Percentiles rank a stretch among this genome's conserved stretches.
Evolutionary conservation across 495 filamentous ascomycete species (phyloP).

Genomic region (Haplographium delicatum): DNA sequence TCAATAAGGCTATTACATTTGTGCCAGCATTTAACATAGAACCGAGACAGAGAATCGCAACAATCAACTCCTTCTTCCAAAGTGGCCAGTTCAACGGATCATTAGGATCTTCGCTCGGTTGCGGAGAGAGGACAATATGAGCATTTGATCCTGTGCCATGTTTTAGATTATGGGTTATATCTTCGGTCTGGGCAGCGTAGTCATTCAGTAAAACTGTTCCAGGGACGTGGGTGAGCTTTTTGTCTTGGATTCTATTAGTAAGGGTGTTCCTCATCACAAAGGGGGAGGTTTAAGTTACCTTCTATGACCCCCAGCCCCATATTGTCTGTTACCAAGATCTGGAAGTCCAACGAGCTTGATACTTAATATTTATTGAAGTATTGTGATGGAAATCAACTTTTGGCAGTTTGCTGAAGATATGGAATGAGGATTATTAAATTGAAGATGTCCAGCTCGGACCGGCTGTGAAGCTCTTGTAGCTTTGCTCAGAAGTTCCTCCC

Average conservation of each 20-base stretch:
- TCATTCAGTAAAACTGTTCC: slow-evolving; percentile 3
- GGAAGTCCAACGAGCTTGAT: neutral
- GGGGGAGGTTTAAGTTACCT: neutral
- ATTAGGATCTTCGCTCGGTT: slow-evolving; percentile 39
- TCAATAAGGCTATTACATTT: slow-evolving; percentile 34
- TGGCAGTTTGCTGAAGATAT: no score
- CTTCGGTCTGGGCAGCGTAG: slow-evolving; percentile 1
- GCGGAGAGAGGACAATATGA: slow-evolving; percentile 37
- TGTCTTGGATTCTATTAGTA: neutral
- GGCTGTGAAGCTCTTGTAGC: no score
- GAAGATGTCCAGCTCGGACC: no score
- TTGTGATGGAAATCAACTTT: no score
- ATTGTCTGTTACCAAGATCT: neutral
- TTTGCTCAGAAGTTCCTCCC: no score
- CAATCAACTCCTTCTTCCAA: slow-evolving; percentile 38
- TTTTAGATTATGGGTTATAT: slow-evolving; percentile 21
- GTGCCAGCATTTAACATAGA: slow-evolving; percentile 71
- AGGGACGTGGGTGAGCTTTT: slow-evolving; percentile 4
- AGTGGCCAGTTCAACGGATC: slow-evolving; percentile 32
- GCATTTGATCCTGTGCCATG: slow-evolving; percentile 34
- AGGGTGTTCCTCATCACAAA: neutral
- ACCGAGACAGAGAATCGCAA: slow-evolving; percentile 37
- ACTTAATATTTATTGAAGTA: neutral
- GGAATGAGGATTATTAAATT: no score
- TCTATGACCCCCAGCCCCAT: neutral